A percentile compares a stretch with the other conserved stretches of the same genome.
Evolutionary conservation across 1,139 yeast species (phyloP).

Genomic region (Tardiomyces depauwii): DNA sequence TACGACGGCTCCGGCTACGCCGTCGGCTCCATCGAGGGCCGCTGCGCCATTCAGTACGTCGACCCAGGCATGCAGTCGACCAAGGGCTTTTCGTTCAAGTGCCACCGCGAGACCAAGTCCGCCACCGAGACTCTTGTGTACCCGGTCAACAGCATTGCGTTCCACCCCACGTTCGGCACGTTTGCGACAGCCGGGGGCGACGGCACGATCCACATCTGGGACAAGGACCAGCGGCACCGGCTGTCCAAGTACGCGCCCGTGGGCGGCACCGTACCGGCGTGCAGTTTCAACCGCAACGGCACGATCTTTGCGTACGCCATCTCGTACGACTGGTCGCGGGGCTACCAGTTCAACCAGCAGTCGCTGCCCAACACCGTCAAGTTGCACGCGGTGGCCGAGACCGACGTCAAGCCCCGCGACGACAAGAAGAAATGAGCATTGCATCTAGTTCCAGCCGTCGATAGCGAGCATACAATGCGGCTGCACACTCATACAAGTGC

Average conservation of each 20-base stretch:
- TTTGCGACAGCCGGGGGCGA: constrained; percentile 93
- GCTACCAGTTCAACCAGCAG: constrained; percentile 64
- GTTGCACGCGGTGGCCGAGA: constrained; percentile 76
- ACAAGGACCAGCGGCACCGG: constrained; percentile 83
- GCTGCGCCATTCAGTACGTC: constrained; percentile 93
- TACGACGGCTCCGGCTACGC: constrained; percentile 91
- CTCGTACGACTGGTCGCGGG: constrained; percentile 88
- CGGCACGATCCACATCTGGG: constrained; percentile 97
- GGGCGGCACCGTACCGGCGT: constrained; percentile 58
- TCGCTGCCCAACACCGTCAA: constrained; percentile 68
- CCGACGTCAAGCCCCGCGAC: constrained; percentile 67
- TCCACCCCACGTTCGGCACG: constrained; percentile 87
- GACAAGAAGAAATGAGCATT: neutral
- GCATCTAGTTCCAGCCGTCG: no score
- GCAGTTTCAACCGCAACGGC: constrained; percentile 78
- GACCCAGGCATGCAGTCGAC: constrained; percentile 66
- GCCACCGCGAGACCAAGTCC: constrained; percentile 52
- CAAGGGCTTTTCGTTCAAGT: constrained; percentile 69
- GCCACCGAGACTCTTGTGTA: constrained; percentile 39
- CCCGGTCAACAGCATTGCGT: constrained; percentile 67
- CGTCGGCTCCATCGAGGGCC: constrained; percentile 86
- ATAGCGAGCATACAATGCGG: no score
- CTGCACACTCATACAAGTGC: no score
- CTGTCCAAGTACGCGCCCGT: constrained; percentile 69
- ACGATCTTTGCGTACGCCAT: constrained; percentile 85